Evolutionary conservation across 345 rosid genomes (phyloP).

Genomic region (Brassica carinata): DNA sequence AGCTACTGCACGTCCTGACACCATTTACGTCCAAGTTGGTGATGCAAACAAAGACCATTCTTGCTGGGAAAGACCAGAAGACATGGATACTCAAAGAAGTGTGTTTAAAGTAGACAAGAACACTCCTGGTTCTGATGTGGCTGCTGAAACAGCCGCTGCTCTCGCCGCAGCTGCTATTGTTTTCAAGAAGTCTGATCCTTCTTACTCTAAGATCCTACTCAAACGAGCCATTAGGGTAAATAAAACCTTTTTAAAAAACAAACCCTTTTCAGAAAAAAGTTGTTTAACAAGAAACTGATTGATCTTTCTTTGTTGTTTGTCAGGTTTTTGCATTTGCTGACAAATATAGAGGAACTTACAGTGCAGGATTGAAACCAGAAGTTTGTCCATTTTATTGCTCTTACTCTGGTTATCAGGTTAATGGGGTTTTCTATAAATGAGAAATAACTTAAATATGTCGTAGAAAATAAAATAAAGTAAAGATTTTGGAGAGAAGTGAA

Average conservation of each 20-base stretch:
- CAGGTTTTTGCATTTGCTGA: conserved; percentile 66
- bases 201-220: conserved; percentile 69
- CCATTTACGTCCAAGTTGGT: conserved; percentile 85
- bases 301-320: neutral
- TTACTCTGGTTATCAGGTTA: conserved; percentile 62
- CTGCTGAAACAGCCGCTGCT: conserved; percentile 98
- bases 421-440: neutral
- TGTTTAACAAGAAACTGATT: neutral
- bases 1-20: conserved; percentile 77
- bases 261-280: neutral
- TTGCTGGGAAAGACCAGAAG: conserved; percentile 99
- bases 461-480: neutral
- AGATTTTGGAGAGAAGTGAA: neutral
- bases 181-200: conserved; percentile 75
- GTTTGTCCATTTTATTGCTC: conserved; percentile 66
- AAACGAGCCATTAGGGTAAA: conserved; percentile 72
- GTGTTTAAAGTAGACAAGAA: conserved; percentile 74
- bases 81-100: conserved; percentile 89
- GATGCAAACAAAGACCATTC: conserved; percentile 87
- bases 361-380: conserved; percentile 46
- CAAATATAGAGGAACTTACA: conserved; percentile 60
- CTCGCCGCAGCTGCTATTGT: conserved; percentile 91
- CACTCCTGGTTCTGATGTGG: conserved; percentile 95
- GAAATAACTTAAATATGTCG: neutral
- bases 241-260: conserved; percentile 23